Evolutionary conservation across 345 rosid genomes (phyloP).

Genomic region (Aurinia saxatilis): DNA sequence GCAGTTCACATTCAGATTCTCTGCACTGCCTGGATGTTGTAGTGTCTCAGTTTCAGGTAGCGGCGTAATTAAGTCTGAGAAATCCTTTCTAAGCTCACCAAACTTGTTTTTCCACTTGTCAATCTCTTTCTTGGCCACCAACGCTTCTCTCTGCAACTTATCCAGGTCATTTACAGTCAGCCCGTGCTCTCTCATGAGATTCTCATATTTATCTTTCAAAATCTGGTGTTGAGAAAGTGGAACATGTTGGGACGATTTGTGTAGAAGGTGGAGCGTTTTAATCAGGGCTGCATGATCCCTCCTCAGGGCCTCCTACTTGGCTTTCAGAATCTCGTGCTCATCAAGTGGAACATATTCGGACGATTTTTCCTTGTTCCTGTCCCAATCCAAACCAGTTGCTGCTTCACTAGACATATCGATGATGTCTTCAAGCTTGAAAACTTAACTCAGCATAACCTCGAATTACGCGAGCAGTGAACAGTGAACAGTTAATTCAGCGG

Average conservation of each 20-base stretch:
- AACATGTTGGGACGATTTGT: too few relatives aligned
- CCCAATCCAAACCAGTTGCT: background rate
- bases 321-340: background rate
- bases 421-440: background rate
- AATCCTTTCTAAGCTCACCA: background rate
- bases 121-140: background rate
- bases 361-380: background rate
- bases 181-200: background rate
- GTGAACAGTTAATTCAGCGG: too few relatives aligned
- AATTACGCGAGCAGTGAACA: too few relatives aligned
- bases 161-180: background rate
- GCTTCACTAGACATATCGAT: background rate
- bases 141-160: background rate
- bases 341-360: background rate
- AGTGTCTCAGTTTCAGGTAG: background rate
- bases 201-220: too few relatives aligned
- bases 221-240: too few relatives aligned
- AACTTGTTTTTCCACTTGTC: background rate
- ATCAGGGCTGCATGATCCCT: background rate
- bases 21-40: background rate
- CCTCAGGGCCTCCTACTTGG: background rate
- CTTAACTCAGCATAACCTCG: too few relatives aligned
- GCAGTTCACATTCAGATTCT: background rate
- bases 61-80: background rate
- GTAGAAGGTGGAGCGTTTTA: background rate